phyloP scores from a whole-genome alignment of 106 monocot genomes.

The Amphibolis antarctica region DNA sequence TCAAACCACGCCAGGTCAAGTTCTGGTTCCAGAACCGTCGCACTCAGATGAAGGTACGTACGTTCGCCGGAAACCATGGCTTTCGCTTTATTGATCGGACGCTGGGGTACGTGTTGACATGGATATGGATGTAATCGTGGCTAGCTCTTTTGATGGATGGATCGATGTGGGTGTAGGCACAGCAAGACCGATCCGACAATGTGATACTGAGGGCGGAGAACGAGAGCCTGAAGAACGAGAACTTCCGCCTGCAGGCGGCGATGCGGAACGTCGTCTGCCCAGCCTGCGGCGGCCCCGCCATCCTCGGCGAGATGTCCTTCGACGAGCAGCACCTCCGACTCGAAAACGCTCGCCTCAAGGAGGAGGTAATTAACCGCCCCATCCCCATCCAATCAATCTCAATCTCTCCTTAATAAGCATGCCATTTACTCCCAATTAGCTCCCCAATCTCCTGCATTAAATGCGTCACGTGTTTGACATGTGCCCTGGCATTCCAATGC shows the following conservation, averaged over 20 bases:
- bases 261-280: constrained; percentile 76
- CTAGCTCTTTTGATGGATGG: not conserved
- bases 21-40: constrained; percentile 99
- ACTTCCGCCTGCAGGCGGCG: constrained; percentile 79
- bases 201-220: constrained; percentile 76
- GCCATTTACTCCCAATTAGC: too few species aligned
- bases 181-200: constrained; percentile 89
- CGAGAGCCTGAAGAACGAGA: constrained; percentile 84
- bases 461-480: not conserved
- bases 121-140: not conserved
- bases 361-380: constrained; percentile 41
- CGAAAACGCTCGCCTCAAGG: constrained; percentile 92
- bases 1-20: constrained; percentile 94
- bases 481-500: not conserved
- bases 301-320: constrained; percentile 78
- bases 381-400: too few species aligned
- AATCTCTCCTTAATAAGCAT: too few species aligned
- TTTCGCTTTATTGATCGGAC: too few species aligned
- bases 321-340: constrained; percentile 93
- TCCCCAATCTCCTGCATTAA: not conserved
- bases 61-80: too few species aligned
- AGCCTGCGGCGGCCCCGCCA: constrained; percentile 77
- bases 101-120: too few species aligned
- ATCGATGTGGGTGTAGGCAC: constrained; percentile 52
- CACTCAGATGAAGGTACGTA: constrained; percentile 98